phyloP scores from a whole-genome alignment of 1,284 basidiomycete genomes.

The Veloporphyrellus conicus region DNA sequence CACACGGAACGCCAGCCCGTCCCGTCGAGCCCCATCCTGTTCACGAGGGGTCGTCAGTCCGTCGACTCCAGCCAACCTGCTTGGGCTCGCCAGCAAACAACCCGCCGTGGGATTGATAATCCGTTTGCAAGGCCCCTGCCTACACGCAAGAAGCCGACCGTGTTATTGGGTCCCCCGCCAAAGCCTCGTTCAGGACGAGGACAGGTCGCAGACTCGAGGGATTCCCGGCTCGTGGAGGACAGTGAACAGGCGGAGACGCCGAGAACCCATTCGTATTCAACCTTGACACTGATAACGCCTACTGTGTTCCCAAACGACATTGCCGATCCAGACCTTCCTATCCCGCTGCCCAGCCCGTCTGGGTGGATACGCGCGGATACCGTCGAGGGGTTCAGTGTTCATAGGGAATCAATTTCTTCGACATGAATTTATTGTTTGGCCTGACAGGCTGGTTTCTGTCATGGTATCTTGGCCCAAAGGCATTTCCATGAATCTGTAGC shows the following conservation, averaged over 20 bases:
- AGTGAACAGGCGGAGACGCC: conserved; percentile 1
- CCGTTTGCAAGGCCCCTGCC: conserved; percentile 30
- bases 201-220: not conserved
- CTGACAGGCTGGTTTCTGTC: conserved; percentile 6
- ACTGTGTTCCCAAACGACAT: conserved; percentile 41
- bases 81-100: conserved; percentile 43
- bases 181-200: conserved; percentile 15
- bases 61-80: conserved; percentile 30
- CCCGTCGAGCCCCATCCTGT: conserved; percentile 18
- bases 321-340: conserved; percentile 51
- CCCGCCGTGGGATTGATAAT: conserved; percentile 52
- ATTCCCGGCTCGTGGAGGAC: not conserved
- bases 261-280: conserved; percentile 1
- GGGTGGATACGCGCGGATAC: conserved; percentile 56
- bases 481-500: not conserved
- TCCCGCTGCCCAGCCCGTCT: conserved; percentile 47
- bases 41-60: conserved; percentile 22
- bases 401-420: conserved; percentile 12
- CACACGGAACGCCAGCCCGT: conserved; percentile 15
- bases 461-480: not conserved
- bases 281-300: conserved; percentile 1
- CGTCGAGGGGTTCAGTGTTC: conserved; percentile 23
- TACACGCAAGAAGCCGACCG: conserved; percentile 4
- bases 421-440: conserved; percentile 7
- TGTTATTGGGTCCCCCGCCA: conserved; percentile 17